These are phyloP conservation scores for Albatrellus sp. DNA, from an alignment of 1,284 basidiomycete species.

Conservation along the genomic window DNA sequence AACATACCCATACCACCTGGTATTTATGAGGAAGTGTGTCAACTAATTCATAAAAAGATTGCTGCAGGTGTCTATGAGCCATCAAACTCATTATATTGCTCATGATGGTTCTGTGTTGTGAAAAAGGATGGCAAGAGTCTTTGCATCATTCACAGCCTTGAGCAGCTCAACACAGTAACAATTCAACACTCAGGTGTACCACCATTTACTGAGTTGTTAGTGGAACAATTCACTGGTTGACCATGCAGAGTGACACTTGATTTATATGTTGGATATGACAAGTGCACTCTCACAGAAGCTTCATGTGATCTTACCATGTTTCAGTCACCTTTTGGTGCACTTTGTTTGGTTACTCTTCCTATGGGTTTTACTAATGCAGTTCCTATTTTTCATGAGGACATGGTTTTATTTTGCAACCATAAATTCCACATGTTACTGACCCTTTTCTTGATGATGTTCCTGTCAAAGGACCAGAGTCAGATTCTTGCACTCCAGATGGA, in stretches of 20 bases:
- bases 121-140: slow-evolving; percentile 11
- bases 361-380: slow-evolving; percentile 3
- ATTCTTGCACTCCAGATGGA: background rate
- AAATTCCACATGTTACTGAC: slow-evolving; percentile 15
- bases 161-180: slow-evolving; percentile 18
- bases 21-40: slow-evolving; percentile 18
- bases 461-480: background rate
- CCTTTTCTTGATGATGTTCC: slow-evolving; percentile 6
- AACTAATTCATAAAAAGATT: slow-evolving; percentile 21
- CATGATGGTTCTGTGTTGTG: slow-evolving; percentile 12
- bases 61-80: slow-evolving; percentile 22
- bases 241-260: slow-evolving; percentile 11
- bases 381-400: background rate
- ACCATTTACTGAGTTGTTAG: slow-evolving; percentile 19
- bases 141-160: slow-evolving; percentile 3
- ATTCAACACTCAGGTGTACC: slow-evolving; percentile 22
- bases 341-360: background rate
- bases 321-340: background rate
- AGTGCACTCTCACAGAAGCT: background rate
- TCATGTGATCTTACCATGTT: slow-evolving; percentile 1
- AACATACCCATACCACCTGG: slow-evolving; percentile 19
- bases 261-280: slow-evolving; percentile 13
- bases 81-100: slow-evolving; percentile 21
- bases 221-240: slow-evolving; percentile 19
- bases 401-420: slow-evolving; percentile 4